Evolutionary conservation across 176 grass and related monocot genomes (phyloP), one percentile per base, ranked within the genome.

Genomic region (Metroxylon sagu): DNA sequence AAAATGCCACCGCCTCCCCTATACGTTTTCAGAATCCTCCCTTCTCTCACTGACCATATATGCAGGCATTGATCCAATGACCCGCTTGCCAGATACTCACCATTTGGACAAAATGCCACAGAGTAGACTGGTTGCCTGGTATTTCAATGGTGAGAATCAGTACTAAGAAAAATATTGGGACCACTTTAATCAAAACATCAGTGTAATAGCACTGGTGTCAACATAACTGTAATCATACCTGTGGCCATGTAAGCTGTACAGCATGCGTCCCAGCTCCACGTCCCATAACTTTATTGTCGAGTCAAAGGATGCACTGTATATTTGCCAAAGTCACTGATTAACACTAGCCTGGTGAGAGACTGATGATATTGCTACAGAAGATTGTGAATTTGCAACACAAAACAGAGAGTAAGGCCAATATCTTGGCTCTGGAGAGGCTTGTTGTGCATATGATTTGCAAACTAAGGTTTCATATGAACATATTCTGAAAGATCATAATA

Each of bases 41-140:
- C 93, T 51, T 97, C 87, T 88, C 85, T 97, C 49, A 97, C 93
- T 1, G 93, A 97, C 93, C 93, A 97, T 61, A 97, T 91, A 58
- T 91, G 87, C 16, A 97, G 70, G 56, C 83, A 91, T 57, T 97
- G 93, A 70, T 97, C 93, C 16, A 97, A 70, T 55, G 93, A 97
- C 18, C 93, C 93, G 43, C 93, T 97, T 6, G 87, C 93, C 67
- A 97, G 65, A 63, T 97, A 97, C 59, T 97, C 93, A 0, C 93
- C 87, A 29, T 82, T 78, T 7, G 93, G 92, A 58, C 87, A 91
- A 72, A 97, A 97, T 7, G 93, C 87, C 3, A 97, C 87, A 49
- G 93, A 97, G 73, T 97, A 97, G 30, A 91, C 93, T 25, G 93
- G 84, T 77, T 91, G 87, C 73, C 84, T 88, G 67, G 31, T 76